Evolutionary conservation across 202 grass and related monocot species (phyloP).

Genomic region (Panicum hallii): DNA sequence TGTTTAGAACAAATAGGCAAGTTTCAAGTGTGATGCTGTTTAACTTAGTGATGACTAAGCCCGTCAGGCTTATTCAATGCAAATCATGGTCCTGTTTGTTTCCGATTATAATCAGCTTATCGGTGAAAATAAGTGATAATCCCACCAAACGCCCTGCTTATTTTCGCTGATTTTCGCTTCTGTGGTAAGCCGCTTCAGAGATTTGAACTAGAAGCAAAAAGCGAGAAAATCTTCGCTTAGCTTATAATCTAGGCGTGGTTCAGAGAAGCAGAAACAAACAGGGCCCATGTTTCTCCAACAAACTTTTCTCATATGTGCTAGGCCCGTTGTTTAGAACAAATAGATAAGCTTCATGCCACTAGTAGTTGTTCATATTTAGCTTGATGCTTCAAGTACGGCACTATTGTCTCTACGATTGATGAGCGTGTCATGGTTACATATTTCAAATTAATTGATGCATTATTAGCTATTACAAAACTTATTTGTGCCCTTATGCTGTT

Average conservation of each 20-base stretch:
- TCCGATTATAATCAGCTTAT: no score
- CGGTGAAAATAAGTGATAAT: no score
- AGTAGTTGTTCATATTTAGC: constrained; percentile 24
- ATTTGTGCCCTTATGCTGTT: constrained; percentile 31
- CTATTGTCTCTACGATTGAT: constrained; percentile 1
- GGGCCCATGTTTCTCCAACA: constrained; percentile 1
- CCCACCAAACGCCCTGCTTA: no score
- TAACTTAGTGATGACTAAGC: neutral
- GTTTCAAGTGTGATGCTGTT: constrained; percentile 1
- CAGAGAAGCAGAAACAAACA: no score
- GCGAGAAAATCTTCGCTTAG: no score
- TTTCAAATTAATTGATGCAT: constrained; percentile 12
- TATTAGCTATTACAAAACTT: neutral
- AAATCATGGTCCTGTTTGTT: neutral
- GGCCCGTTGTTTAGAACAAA: neutral
- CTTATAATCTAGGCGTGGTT: no score
- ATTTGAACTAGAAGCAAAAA: no score
- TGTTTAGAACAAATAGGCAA: constrained; percentile 28
- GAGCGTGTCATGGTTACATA: constrained; percentile 6
- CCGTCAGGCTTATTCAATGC: neutral
- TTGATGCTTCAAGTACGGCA: neutral
- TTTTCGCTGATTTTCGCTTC: no score
- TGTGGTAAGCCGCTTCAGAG: no score
- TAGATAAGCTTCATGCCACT: neutral
- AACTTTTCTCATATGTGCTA: neutral